phyloP scores from a whole-genome alignment of 176 grass and related monocot species.

The Olyra latifolia region DNA sequence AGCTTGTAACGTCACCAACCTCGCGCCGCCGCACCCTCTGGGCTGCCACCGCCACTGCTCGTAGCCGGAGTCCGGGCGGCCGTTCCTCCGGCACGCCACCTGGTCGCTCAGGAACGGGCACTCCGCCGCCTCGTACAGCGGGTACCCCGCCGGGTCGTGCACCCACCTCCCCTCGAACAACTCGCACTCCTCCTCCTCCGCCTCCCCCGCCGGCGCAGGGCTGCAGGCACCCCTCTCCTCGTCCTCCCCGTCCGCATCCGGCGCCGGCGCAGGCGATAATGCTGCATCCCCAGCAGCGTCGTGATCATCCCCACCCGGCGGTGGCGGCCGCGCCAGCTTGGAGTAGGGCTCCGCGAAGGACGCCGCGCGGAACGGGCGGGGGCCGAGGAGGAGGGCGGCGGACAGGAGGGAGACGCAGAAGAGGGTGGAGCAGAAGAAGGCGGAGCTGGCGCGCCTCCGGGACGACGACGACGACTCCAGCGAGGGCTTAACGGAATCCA shows the following conservation, averaged over 20 bases:
- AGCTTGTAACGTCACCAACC: neutral
- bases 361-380: neutral
- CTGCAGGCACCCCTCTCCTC: neutral
- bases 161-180: slow-evolving; percentile 57
- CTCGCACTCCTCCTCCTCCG: slow-evolving; percentile 23
- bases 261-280: neutral
- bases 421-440: slow-evolving; percentile 7
- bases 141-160: slow-evolving; percentile 36
- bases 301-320: too few species aligned
- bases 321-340: neutral
- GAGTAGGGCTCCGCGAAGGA: slow-evolving; percentile 8
- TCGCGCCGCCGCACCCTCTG: slow-evolving; percentile 10
- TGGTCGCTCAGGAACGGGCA: slow-evolving; percentile 72
- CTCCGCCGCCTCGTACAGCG: slow-evolving; percentile 49
- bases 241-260: neutral
- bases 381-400: slow-evolving; percentile 16
- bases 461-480: neutral
- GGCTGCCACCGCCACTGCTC: slow-evolving; percentile 73
- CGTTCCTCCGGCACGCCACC: slow-evolving; percentile 64
- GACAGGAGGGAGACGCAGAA: slow-evolving; percentile 46
- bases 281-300: neutral
- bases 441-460: slow-evolving; percentile 15
- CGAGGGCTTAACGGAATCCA: slow-evolving; percentile 26
- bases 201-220: neutral
- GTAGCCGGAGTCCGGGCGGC: slow-evolving; percentile 57